Percentiles rank a stretch among this genome's conserved stretches.
These are phyloP conservation scores for Dryadomyces sulphureus DNA, from an alignment of 2,329 filamentous ascomycete species.

Conservation along the genomic window DNA sequence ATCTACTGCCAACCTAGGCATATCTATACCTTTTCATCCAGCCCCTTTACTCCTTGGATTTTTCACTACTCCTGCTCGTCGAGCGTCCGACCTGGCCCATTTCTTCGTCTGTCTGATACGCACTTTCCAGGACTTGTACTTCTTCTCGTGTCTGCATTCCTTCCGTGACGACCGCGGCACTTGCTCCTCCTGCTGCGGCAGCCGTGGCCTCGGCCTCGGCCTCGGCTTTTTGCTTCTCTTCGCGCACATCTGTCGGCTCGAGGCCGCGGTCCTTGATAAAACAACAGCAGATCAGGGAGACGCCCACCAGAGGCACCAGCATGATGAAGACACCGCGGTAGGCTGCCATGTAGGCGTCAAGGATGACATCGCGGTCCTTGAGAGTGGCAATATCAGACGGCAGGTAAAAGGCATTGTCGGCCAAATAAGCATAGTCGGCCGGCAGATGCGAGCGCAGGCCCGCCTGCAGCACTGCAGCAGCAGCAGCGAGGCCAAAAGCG, in stretches of 20 bases:
- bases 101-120: not conserved
- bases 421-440: slow-evolving; percentile 8
- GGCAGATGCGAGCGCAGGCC: slow-evolving; percentile 11
- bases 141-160: no score
- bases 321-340: slow-evolving; percentile 41
- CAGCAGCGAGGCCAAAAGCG: slow-evolving; percentile 18
- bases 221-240: slow-evolving; percentile 2
- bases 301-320: slow-evolving; percentile 36
- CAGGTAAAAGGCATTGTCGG: slow-evolving; percentile 16
- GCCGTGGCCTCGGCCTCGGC: not conserved
- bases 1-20: no score
- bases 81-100: not conserved
- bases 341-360: slow-evolving; percentile 20
- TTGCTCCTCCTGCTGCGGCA: not conserved
- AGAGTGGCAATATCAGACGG: slow-evolving; percentile 11
- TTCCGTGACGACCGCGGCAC: no score
- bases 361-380: slow-evolving; percentile 9
- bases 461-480: slow-evolving; percentile 19
- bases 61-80: no score
- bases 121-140: not conserved
- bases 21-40: no score
- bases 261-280: slow-evolving; percentile 37
- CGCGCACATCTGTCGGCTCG: slow-evolving; percentile 12
- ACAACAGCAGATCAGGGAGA: slow-evolving; percentile 32
- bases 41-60: no score